These are phyloP conservation scores for Aspergillus neoniger DNA, from an alignment of 2,329 filamentous ascomycete genomes.

Conservation along the genomic window DNA sequence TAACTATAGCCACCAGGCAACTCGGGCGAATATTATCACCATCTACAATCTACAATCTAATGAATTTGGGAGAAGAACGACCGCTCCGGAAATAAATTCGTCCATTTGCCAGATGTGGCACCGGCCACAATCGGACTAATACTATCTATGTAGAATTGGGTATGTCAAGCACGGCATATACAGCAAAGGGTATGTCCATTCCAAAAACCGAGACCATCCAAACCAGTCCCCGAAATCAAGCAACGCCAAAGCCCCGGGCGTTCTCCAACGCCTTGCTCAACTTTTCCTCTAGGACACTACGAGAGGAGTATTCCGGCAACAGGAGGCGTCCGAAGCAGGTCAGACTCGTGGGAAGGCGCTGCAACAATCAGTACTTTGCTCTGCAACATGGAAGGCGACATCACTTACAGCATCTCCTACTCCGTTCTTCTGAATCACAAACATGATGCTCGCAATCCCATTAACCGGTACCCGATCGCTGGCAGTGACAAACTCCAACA, in stretches of 20 bases:
- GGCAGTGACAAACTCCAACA: conserved; percentile 94
- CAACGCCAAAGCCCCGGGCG: conserved; percentile 84
- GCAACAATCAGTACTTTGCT: conserved; percentile 11
- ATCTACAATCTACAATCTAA: background rate
- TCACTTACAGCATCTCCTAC: conserved; percentile 55
- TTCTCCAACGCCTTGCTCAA: conserved; percentile 86
- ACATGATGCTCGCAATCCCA: conserved; percentile 78
- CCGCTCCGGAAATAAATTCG: background rate
- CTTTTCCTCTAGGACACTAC: conserved; percentile 70
- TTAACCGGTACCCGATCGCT: conserved; percentile 87
- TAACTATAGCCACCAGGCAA: background rate
- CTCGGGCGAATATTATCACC: background rate
- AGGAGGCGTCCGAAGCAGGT: conserved; percentile 91
- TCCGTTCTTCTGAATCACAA: conserved; percentile 78
- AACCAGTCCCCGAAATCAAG: conserved; percentile 46
- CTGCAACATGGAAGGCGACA: background rate
- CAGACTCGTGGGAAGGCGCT: conserved; percentile 75
- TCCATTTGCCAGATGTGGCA: background rate
- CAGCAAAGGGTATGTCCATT: conserved; percentile 5
- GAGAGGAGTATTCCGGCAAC: conserved; percentile 76
- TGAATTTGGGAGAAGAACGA: too few species aligned
- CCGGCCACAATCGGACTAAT: background rate
- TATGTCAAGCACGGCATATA: conserved; percentile 20
- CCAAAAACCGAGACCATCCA: background rate
- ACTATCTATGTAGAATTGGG: conserved; percentile 2